Conservation (phyloP, 2,329 filamentous ascomycete species). For the Scortechinia acanthostroma region DNA sequence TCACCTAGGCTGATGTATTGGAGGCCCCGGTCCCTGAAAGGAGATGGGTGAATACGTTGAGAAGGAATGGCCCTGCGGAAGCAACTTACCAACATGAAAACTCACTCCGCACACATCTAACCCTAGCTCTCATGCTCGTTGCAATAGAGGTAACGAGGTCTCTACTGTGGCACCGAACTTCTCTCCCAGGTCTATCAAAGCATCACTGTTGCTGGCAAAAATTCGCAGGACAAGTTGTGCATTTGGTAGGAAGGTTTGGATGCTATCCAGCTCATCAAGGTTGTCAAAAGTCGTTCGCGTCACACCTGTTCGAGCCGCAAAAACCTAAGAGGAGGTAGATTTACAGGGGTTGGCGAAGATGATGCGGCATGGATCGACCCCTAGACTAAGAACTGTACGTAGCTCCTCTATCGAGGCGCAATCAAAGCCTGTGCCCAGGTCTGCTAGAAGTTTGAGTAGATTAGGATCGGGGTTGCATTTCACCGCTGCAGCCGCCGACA, state of each 20-base stretch:
- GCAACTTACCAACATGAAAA: background rate
- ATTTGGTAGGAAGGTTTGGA: conserved; percentile 10
- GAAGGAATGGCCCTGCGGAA: too few species aligned
- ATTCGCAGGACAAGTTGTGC: conserved; percentile 12
- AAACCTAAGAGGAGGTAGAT: conserved; percentile 8
- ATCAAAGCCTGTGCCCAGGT: conserved; percentile 14
- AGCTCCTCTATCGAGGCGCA: conserved; percentile 16
- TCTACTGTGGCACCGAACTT: background rate
- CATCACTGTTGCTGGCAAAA: background rate
- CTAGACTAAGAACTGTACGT: conserved; percentile 9
- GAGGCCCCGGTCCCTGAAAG: background rate
- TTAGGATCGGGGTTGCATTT: conserved; percentile 17
- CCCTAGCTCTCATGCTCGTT: background rate
- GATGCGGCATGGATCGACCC: conserved; percentile 13
- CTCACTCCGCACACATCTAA: background rate
- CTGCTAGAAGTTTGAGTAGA: conserved; percentile 11
- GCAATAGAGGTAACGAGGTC: background rate
- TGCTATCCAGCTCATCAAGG: conserved; percentile 14
- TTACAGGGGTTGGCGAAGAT: conserved; percentile 18
- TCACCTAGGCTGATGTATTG: background rate
- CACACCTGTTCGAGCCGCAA: conserved; percentile 10
- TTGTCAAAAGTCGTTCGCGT: conserved; percentile 15
- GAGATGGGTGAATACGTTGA: too few species aligned
- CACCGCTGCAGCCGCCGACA: too few species aligned
- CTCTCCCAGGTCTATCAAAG: background rate